Conservation (phyloP, 208 protist genomes). For the Crithidia mellificae region DNA sequence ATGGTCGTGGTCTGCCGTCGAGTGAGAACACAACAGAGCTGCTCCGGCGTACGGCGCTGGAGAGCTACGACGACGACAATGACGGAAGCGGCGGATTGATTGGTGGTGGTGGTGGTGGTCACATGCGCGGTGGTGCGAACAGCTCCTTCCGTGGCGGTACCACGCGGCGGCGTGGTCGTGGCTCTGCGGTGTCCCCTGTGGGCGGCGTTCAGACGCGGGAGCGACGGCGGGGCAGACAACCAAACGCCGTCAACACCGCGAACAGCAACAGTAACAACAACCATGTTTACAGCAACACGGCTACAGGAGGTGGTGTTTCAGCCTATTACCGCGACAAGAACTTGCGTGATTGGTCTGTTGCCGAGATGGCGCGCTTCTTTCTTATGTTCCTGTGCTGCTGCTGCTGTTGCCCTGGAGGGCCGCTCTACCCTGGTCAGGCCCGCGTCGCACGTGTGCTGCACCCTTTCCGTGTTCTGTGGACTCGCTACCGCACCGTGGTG, state of each 20-base stretch:
- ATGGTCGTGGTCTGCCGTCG: background rate
- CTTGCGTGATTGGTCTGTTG: background rate
- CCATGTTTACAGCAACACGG: background rate
- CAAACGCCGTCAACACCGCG: too few species aligned
- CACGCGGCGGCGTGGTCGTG: conserved; percentile 5
- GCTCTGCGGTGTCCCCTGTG: background rate
- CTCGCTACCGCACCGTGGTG: conserved; percentile 4
- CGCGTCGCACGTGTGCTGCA: background rate
- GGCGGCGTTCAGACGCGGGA: background rate
- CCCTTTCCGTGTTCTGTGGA: conserved; percentile 1
- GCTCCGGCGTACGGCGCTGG: background rate
- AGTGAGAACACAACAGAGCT: background rate
- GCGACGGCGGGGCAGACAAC: background rate
- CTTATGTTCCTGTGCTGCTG: conserved; percentile 19
- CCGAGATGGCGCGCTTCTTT: background rate
- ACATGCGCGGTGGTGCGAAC: background rate
- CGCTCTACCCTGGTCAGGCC: background rate
- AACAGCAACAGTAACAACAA: too few species aligned
- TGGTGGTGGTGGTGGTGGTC: background rate
- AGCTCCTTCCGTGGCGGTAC: background rate
- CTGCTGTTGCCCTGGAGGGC: conserved; percentile 11
- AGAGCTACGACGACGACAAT: background rate
- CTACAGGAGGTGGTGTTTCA: background rate
- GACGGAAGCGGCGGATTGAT: background rate
- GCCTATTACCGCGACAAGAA: background rate